phyloP scores from a whole-genome alignment of 106 monocot genomes.

The Dioscorea alata region DNA sequence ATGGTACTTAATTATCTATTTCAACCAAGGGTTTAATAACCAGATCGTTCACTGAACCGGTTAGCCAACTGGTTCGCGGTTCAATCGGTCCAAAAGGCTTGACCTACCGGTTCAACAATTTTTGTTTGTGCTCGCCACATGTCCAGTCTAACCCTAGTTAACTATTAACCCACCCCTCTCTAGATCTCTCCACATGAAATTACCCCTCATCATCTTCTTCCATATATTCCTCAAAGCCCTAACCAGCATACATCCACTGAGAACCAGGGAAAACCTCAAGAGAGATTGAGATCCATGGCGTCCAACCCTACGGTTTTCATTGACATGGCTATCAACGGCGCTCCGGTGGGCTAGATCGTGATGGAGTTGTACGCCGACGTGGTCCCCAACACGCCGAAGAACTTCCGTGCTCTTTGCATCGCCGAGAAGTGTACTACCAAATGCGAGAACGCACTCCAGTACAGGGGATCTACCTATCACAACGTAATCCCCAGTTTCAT shows the following conservation, averaged over 20 bases:
- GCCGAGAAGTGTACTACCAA: conserved; percentile 67
- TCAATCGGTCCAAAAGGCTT: no score
- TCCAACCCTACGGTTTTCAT: conserved; percentile 43
- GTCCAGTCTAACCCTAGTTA: background rate
- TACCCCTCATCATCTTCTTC: background rate
- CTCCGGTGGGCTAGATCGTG: conserved; percentile 40
- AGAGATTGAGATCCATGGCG: conserved; percentile 7
- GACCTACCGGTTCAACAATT: no score
- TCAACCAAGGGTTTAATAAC: no score
- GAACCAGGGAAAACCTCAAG: background rate
- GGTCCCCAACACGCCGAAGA: conserved; percentile 40
- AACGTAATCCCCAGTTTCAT: conserved; percentile 86
- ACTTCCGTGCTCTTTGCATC: conserved; percentile 66
- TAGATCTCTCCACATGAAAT: background rate
- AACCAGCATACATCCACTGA: background rate
- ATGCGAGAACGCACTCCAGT: conserved; percentile 72
- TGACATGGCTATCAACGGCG: conserved; percentile 41
- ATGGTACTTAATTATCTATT: no score
- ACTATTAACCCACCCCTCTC: background rate
- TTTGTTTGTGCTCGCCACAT: no score
- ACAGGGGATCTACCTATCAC: conserved; percentile 71
- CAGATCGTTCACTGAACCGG: no score
- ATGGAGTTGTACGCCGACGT: conserved; percentile 55
- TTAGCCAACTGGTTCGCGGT: no score
- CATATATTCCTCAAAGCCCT: background rate